Conservation (phyloP, 495 filamentous ascomycete species). For the Penicillium daleae region DNA sequence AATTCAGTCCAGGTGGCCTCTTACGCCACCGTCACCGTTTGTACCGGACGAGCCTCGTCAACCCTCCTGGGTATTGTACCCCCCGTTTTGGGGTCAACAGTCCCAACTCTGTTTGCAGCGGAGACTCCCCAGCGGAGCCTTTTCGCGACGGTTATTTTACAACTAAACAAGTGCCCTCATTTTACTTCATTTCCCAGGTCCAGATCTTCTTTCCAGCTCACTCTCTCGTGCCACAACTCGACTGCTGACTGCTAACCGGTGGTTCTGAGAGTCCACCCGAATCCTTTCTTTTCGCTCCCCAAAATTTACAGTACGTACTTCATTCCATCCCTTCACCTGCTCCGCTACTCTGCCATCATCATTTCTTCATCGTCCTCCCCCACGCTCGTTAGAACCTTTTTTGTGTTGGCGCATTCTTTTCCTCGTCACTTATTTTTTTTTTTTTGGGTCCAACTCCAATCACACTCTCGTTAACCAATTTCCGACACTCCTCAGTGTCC, state of each 20-base stretch:
- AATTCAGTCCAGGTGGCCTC: constrained; percentile 1
- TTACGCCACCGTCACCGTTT: neutral
- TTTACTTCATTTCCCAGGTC: constrained; percentile 15
- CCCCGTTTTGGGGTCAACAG: constrained; percentile 4
- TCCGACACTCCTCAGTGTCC: constrained; percentile 26
- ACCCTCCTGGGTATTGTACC: too few relatives aligned
- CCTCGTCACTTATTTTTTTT: constrained; percentile 17
- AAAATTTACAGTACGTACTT: constrained; percentile 22
- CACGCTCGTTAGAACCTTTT: neutral
- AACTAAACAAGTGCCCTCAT: constrained; percentile 7
- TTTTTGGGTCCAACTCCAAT: constrained; percentile 29
- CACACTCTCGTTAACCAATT: constrained; percentile 28
- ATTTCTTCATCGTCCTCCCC: constrained; percentile 34
- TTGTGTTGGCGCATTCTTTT: constrained; percentile 35
- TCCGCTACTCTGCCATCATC: constrained; percentile 22
- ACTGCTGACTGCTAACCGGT: neutral
- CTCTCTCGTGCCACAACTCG: constrained; percentile 6
- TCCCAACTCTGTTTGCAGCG: constrained; percentile 24
- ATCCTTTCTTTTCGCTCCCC: too few relatives aligned
- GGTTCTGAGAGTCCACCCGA: too few relatives aligned
- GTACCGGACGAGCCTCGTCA: constrained; percentile 1
- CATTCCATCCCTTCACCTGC: constrained; percentile 26
- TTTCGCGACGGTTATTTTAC: constrained; percentile 5
- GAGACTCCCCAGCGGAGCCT: constrained; percentile 1
- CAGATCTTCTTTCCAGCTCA: neutral